Conservation (phyloP, 352 stramenopile genomes). For the Halophytophthora batemanensis region DNA sequence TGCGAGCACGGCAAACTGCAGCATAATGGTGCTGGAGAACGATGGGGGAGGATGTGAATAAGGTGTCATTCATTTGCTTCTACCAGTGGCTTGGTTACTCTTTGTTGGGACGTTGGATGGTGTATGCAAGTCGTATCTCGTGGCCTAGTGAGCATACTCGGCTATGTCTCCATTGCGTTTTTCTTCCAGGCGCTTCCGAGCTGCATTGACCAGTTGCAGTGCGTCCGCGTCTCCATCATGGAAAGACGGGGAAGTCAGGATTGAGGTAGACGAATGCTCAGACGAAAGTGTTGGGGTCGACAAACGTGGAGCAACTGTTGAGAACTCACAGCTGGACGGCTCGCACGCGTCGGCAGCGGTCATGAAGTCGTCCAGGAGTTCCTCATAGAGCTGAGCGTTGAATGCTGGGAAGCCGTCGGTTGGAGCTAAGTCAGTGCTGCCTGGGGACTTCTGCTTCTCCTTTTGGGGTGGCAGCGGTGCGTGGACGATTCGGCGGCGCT, state of each 20-base stretch:
- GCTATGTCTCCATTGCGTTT: slow-evolving; percentile 10
- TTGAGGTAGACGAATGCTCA: slow-evolving; percentile 5
- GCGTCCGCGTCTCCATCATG: slow-evolving; percentile 20
- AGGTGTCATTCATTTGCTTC: no score
- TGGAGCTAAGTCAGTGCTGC: not conserved
- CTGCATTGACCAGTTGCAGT: slow-evolving; percentile 35
- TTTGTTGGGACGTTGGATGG: no score
- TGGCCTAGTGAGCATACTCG: slow-evolving; percentile 5
- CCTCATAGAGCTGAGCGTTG: slow-evolving; percentile 28
- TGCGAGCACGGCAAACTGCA: no score
- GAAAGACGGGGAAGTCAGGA: slow-evolving; percentile 23
- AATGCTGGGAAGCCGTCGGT: slow-evolving; percentile 30
- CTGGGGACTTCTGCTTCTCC: not conserved
- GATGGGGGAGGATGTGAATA: no score
- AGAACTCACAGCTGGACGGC: slow-evolving; percentile 8
- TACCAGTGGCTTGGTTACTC: no score
- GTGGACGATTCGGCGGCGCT: slow-evolving; percentile 30
- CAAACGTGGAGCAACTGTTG: not conserved
- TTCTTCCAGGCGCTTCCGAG: slow-evolving; percentile 32
- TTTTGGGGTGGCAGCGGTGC: slow-evolving; percentile 23
- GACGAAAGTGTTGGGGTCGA: slow-evolving; percentile 9
- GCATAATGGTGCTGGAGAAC: no score
- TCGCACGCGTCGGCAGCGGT: slow-evolving; percentile 8
- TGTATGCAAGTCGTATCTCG: no score
- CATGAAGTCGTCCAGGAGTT: slow-evolving; percentile 21